A percentile compares a stretch with the other conserved stretches of the same genome.
These are phyloP conservation scores for Theileria orientalis DNA, from an alignment of 169 alveolate genomes.

Conservation along the genomic window DNA sequence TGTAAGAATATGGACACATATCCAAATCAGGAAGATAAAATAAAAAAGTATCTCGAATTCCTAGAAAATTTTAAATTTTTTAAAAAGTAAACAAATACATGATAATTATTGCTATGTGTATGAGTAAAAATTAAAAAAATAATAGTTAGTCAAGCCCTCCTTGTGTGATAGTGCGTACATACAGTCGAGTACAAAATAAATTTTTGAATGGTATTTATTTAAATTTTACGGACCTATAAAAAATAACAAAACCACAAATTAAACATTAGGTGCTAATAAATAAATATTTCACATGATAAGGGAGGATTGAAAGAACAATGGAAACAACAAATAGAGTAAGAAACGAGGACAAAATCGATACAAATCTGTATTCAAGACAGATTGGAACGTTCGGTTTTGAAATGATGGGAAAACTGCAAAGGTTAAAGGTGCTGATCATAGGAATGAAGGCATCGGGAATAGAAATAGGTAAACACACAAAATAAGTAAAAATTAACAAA, in stretches of 20 bases:
- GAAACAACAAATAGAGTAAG: not conserved
- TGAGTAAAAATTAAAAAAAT: not conserved
- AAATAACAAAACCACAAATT: too few species aligned
- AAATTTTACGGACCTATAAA: too few species aligned
- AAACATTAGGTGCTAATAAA: too few species aligned
- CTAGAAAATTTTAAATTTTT: slow-evolving; percentile 5
- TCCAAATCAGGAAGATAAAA: slow-evolving; percentile 22
- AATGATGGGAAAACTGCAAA: slow-evolving; percentile 93
- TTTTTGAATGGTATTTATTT: not conserved
- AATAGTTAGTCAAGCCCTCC: not conserved
- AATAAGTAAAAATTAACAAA: slow-evolving; percentile 59
- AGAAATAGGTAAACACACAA: slow-evolving; percentile 53
- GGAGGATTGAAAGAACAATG: too few species aligned
- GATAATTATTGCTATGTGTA: not conserved
- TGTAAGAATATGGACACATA: slow-evolving; percentile 15
- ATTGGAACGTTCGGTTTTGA: slow-evolving; percentile 99
- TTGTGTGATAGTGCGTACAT: not conserved
- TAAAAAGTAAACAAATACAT: not conserved
- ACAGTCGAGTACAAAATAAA: not conserved
- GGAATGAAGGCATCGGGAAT: slow-evolving; percentile 92
- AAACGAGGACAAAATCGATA: slow-evolving; percentile 79
- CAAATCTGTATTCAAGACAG: slow-evolving; percentile 95
- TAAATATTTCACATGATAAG: too few species aligned
- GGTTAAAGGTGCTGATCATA: slow-evolving; percentile 88
- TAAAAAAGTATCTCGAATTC: slow-evolving; percentile 8